Percentiles rank a stretch among this genome's conserved stretches.
Conservation (phyloP, 176 grass and related monocot species). For the Carex cristatella region DNA sequence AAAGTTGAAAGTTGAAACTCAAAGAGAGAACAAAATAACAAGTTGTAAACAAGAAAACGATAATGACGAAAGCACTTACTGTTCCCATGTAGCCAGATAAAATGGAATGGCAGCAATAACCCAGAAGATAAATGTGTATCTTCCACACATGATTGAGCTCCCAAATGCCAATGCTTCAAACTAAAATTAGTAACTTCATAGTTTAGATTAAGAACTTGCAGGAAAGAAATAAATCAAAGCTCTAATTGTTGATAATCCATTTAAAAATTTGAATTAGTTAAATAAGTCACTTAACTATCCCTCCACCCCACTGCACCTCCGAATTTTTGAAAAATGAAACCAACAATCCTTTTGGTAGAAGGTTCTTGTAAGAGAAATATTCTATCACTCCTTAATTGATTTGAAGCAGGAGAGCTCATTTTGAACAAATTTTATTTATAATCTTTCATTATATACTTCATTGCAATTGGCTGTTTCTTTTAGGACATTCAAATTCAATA, state of each 20-base stretch:
- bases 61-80: conserved; percentile 47
- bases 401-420: background rate
- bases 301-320: background rate
- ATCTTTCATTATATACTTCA: background rate
- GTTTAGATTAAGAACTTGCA: background rate
- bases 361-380: background rate
- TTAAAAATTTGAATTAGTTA: background rate
- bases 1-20: background rate
- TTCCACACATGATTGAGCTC: conserved; percentile 84
- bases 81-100: conserved; percentile 98
- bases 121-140: conserved; percentile 70
- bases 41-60: background rate
- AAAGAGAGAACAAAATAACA: conserved; percentile 6
- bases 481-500: background rate
- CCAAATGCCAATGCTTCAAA: conserved; percentile 95
- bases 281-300: background rate
- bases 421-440: background rate
- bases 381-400: background rate
- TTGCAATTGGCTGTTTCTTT: background rate
- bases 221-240: conserved; percentile 4
- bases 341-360: background rate
- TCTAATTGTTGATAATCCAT: background rate
- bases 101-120: conserved; percentile 67
- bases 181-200: conserved; percentile 39
- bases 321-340: background rate